Base-by-base conservation (phyloP, 164 flowering plant genomes). In the Sedum album region DNA sequence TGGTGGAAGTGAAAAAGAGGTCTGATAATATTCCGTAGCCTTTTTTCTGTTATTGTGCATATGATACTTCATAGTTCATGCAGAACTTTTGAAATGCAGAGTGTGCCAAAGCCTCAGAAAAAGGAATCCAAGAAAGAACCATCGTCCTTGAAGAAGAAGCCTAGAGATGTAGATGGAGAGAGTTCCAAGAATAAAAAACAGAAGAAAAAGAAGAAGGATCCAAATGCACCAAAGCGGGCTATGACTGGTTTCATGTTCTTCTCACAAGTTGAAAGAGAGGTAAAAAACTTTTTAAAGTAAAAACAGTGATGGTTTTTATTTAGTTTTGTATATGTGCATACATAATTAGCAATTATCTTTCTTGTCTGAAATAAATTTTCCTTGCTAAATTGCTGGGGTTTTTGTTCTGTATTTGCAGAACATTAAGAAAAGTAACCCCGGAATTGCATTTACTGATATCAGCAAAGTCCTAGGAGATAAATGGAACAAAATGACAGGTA, bases 131-230 rank as follows among this genome's bases (percentile, higher is more conserved):
- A 78, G 73, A 85, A 84, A 68, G 97, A 89, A 39, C 67, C 85
- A 53, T 64, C 88, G 30, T 53, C 90, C 20, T 68, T 79, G 53
- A 88, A 83, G 82, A 88, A 80, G 84, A 90, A 83, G 72, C 1
- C 82, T 25, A 88, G 75, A 77, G 96, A 83, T 62, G 96, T 80
- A 44, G 93, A 83, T 62, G 96, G 84, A 60, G 96, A 83, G 46
- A 85, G 88, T 61, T 65, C 83, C 61, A 90, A 85, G 84, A 95
- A 89, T 82, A 92, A 81, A 76, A 92, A 86, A 62, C 88, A 67
- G 68, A 94, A 90, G 79, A 92, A n/a, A n/a, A n/a, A 83, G 88
- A 94, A 94, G 71, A 94, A 92, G 73, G 99, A 95, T 76, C 99
- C 99, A 55, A 95, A 92, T 80, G 97, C 97, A 60, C 99, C 99